These are phyloP conservation scores for Antarctomyces pellizariae DNA, from an alignment of 495 filamentous ascomycete genomes.

Conservation along the genomic window DNA sequence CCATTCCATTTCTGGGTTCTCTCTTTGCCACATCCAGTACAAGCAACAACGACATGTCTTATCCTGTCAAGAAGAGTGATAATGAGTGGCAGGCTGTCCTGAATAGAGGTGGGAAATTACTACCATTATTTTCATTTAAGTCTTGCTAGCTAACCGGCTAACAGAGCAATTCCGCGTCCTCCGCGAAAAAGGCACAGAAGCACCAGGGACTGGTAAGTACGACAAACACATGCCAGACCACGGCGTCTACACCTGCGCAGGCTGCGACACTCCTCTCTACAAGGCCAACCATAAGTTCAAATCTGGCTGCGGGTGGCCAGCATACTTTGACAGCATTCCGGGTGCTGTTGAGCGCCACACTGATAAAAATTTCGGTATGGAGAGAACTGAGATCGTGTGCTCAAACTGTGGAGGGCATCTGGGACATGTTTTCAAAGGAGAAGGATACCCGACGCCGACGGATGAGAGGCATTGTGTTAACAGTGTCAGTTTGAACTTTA, in stretches of 20 bases:
- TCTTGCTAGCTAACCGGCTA: constrained; percentile 5
- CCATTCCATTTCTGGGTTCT: constrained; percentile 53
- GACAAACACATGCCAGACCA: constrained; percentile 55
- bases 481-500: constrained; percentile 73
- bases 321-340: constrained; percentile 84
- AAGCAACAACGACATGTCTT: constrained; percentile 38
- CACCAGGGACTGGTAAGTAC: constrained; percentile 54
- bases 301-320: constrained; percentile 91
- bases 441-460: constrained; percentile 73
- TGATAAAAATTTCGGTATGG: constrained; percentile 61
- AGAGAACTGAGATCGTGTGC: constrained; percentile 80
- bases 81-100: constrained; percentile 79
- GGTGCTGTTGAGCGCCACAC: constrained; percentile 65
- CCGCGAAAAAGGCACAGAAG: constrained; percentile 76
- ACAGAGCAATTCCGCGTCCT: constrained; percentile 87
- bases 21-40: constrained; percentile 43
- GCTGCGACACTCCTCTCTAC: constrained; percentile 73
- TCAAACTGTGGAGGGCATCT: constrained; percentile 84
- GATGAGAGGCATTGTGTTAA: constrained; percentile 97
- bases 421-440: constrained; percentile 94
- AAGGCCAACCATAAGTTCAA: constrained; percentile 81
- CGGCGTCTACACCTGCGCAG: constrained; percentile 70
- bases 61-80: constrained; percentile 53
- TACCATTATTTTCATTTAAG: constrained; percentile 1
- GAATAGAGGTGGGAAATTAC: constrained; percentile 31